Evolutionary conservation across 768 basidiomycete genomes (phyloP), one percentile per base, ranked within the genome.

Genomic region (Rhodotorula diobovata): DNA sequence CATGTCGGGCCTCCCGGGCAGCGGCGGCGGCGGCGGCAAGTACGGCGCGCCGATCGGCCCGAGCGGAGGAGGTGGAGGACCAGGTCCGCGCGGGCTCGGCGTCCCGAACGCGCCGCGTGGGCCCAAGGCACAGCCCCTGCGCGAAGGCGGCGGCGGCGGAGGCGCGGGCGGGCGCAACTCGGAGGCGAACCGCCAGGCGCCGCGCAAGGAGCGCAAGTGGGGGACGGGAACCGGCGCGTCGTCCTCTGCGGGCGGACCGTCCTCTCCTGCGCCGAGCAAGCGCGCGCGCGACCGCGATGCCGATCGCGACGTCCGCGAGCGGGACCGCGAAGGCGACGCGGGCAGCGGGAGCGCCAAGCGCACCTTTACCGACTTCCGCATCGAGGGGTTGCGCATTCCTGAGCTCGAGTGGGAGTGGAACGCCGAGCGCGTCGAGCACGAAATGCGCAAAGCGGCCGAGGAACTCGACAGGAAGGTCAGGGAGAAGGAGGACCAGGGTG

Each of bases 361-460:
- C 77, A 96, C 94, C 41, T 87, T 99, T 76, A 97, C 93, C 48
- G 95, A 98, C 82, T 99, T 99, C 86, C 91, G 95, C 82, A 93
- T 99, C 79, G 84, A 94, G 78, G 93, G 90, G 37, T 84, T 97
- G 76, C 87, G 90, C 79, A 89, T 96, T 75, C 86, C 84, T 76
- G 88, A 89, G 75, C 82, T 96, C 68, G 83, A 82, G 75, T 97
- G 95, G 95, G 85, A 83, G 61, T 97, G 95, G 95, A 72, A 63
- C 59, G 73, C 73, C 66, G 69, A 69, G 51, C 32, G 37, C 28
- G 57, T 66, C n/a, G 68, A 70, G 53, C n/a, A 61, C 43, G 62
- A 64, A 71, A 67, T 32, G 54, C 62, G 58, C 53, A 72, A 63
- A 53, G 60, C 30, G 32, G 59, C 65, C 9, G 65, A 66, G 50